A percentile compares a stretch with the other conserved stretches of the same genome.
phyloP scores from a whole-genome alignment of 2,329 filamentous ascomycete genomes.

The Immersiporthe knoxdaviesiana region DNA sequence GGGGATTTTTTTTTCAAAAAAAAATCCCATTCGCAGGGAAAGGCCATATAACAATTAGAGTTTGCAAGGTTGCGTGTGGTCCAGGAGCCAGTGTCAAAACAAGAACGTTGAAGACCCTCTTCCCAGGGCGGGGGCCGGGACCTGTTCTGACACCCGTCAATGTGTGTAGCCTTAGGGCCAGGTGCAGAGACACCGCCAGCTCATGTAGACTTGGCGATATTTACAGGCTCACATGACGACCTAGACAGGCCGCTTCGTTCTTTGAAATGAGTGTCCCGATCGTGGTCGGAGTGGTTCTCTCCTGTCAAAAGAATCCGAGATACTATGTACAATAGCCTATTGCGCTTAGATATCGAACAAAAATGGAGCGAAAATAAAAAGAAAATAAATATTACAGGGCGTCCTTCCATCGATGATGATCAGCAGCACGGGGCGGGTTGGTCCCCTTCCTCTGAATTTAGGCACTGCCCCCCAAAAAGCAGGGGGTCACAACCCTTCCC shows the following conservation, averaged over 20 bases:
- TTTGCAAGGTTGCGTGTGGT: conserved; percentile 3
- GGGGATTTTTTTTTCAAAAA: too few relatives aligned
- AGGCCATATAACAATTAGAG: neutral
- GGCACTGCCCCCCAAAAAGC: too few relatives aligned
- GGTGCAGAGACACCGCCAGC: too few relatives aligned
- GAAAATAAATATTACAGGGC: too few relatives aligned
- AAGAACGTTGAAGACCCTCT: conserved; percentile 6
- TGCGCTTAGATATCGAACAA: neutral
- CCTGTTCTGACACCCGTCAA: neutral
- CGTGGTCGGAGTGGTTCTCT: neutral
- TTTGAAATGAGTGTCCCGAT: neutral
- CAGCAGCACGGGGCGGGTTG: too few relatives aligned
- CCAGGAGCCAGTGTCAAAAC: conserved; percentile 11
- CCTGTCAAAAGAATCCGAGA: neutral
- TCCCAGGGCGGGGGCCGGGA: neutral
- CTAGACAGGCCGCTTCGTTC: neutral
- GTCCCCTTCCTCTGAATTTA: too few relatives aligned
- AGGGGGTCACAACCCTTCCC: too few relatives aligned
- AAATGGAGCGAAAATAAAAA: too few relatives aligned
- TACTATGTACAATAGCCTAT: neutral
- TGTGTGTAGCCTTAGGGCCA: neutral
- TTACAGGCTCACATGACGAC: neutral
- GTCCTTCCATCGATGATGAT: neutral
- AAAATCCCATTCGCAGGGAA: neutral
- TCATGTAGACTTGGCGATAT: neutral